Evolutionary conservation across 306 rosid species (phyloP), one percentile per base, ranked within the genome.

Genomic region (Vigna nakashimae): DNA sequence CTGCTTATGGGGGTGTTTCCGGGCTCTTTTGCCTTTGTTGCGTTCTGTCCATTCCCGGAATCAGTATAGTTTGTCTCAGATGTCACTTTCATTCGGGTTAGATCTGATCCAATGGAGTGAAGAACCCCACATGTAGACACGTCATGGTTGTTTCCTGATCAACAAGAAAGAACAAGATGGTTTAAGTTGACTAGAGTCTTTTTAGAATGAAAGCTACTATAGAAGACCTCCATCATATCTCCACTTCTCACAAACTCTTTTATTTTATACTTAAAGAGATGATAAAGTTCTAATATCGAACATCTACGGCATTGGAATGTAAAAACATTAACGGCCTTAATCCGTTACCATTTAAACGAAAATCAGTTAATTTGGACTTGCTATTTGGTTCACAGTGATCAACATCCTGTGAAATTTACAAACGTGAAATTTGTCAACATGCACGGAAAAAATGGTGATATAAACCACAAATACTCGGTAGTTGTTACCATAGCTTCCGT

Each of bases 51-150:
- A 68, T 87, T 87, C 80, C 88, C 82, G 40, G 92, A 87, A 80
- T 74, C 88, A 26, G 85, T 53, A 52, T 84, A 82, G 52, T 78
- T 57, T 15, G 78, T 22, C 10, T 86, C 90, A 18, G 97, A 83
- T 77, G 83, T 78, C 75, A 95, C 85, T 82, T 66, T 87, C 99
- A 92, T 91, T 73, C 99, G 86, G n/a, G 99, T 95, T 71, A 91
- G 88, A 78, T 95, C 99, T 52, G 98, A 95, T 78, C 98, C 97
- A 17, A 95, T 88, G 42, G 97, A 95, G 65, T 83, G 97, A 73
- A 95, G 94, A 77, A 80, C 86, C 22, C 98, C 99, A 45, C 92
- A 91, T 14, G 98, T 95, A 69, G 99, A 95, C 76, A 69, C 79
- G 74, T 88, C 97, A 51, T 65, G 20, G 78, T 84, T 87, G 75